These are phyloP conservation scores for Sonneratia caseolaris DNA, from an alignment of 345 rosid species.

Conservation along the genomic window DNA sequence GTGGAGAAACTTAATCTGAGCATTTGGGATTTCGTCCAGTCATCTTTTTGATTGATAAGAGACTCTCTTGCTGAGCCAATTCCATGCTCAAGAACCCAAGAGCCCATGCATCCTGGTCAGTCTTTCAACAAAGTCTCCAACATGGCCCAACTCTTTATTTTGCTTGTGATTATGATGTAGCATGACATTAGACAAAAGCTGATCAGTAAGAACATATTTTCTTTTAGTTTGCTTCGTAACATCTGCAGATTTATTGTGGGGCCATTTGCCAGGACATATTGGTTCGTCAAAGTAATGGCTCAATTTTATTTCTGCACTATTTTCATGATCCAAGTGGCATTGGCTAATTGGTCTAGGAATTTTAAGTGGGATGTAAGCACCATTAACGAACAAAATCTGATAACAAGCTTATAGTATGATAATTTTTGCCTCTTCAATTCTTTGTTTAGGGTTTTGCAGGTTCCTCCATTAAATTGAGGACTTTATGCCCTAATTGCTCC, in stretches of 20 bases:
- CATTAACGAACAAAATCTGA: not conserved
- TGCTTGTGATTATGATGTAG: not conserved
- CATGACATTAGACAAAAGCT: not conserved
- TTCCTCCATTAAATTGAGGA: not conserved
- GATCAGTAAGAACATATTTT: not conserved
- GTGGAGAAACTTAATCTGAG: not conserved
- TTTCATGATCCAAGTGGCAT: not conserved
- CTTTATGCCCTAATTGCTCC: not conserved
- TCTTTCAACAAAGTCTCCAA: not conserved
- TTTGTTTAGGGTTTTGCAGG: not conserved
- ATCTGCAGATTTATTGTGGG: not conserved
- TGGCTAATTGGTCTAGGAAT: not conserved
- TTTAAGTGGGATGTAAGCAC: not conserved
- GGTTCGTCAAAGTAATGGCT: not conserved
- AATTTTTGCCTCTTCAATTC: not conserved
- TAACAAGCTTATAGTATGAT: not conserved
- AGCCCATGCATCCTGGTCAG: not conserved
- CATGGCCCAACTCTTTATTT: not conserved
- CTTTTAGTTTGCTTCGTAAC: not conserved
- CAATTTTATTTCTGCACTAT: not conserved
- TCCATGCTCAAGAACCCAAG: not conserved
- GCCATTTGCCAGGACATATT: not conserved
- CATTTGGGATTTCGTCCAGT: not conserved
- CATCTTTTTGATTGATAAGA: not conserved
- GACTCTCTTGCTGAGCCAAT: not conserved